phyloP scores from a whole-genome alignment of 495 filamentous ascomycete species.

The Podospora conica region DNA sequence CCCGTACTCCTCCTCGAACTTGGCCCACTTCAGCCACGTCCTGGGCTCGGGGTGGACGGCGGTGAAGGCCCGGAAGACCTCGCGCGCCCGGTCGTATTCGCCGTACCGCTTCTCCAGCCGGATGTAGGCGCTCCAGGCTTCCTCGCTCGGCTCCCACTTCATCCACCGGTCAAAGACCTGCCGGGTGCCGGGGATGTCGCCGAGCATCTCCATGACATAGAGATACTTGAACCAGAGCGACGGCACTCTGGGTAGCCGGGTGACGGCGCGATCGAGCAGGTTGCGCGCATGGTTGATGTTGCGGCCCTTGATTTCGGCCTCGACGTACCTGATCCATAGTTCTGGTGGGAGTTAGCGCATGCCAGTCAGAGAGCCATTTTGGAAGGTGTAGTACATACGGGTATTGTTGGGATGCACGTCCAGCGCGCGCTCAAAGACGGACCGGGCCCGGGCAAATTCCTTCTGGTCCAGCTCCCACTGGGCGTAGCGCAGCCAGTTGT shows the following conservation, averaged over 20 bases:
- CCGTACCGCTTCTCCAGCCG: constrained; percentile 93
- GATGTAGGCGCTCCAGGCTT: constrained; percentile 92
- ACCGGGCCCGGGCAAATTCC: constrained; percentile 92
- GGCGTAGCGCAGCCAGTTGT: constrained; percentile 98
- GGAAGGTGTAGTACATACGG: constrained; percentile 56
- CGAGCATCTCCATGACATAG: constrained; percentile 96
- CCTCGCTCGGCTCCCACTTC: constrained; percentile 95
- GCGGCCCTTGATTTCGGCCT: constrained; percentile 91
- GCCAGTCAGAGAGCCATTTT: not conserved
- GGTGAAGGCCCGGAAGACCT: constrained; percentile 85
- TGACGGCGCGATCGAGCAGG: constrained; percentile 88
- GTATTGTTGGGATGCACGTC: constrained; percentile 86
- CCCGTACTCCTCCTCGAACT: constrained; percentile 93
- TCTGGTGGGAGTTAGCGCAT: constrained; percentile 15
- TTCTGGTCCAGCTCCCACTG: constrained; percentile 98
- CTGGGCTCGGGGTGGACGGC: constrained; percentile 89
- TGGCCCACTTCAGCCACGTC: constrained; percentile 99
- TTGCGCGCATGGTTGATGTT: constrained; percentile 98
- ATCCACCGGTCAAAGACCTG: constrained; percentile 98
- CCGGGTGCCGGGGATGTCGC: constrained; percentile 85
- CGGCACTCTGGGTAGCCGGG: constrained; percentile 81
- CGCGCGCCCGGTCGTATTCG: constrained; percentile 77
- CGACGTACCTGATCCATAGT: constrained; percentile 76
- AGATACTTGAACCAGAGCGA: constrained; percentile 99
- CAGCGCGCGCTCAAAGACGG: constrained; percentile 90